These are phyloP conservation scores for Geranium brycei DNA, from an alignment of 345 rosid species.

Conservation along the genomic window DNA sequence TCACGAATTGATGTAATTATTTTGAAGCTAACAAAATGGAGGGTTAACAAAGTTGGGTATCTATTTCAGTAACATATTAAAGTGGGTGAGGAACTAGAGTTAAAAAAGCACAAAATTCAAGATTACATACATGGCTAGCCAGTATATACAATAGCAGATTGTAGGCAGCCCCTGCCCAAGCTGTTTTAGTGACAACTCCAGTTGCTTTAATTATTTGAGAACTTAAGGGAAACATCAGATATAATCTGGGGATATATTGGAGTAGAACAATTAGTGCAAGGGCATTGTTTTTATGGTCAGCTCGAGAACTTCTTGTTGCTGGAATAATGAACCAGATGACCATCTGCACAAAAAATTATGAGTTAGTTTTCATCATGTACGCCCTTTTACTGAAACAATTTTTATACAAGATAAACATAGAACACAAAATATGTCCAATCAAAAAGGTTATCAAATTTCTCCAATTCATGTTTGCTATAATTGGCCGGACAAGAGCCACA, in stretches of 20 bases:
- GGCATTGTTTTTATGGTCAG: conserved; percentile 50
- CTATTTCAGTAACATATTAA: neutral
- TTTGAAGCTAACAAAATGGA: too few species aligned
- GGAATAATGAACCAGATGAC: conserved; percentile 62
- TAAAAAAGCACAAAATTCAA: neutral
- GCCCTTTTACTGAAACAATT: neutral
- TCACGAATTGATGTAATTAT: neutral
- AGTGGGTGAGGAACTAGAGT: neutral
- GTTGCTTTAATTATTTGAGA: conserved; percentile 72
- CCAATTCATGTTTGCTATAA: neutral
- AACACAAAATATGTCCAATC: neutral
- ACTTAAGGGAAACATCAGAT: conserved; percentile 73
- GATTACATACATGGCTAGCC: conserved; percentile 36
- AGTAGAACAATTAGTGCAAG: conserved; percentile 65
- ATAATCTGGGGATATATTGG: conserved; percentile 66
- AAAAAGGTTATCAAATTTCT: neutral
- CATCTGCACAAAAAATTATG: conserved; percentile 28
- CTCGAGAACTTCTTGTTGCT: conserved; percentile 34
- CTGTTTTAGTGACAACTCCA: conserved; percentile 34
- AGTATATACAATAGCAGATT: conserved; percentile 36
- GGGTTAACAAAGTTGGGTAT: neutral
- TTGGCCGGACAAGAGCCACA: neutral
- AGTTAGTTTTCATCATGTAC: neutral
- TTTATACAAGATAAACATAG: too few species aligned
- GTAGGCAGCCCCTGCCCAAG: conserved; percentile 46